Conservation (phyloP, 768 basidiomycete genomes). For the Lactifluus subvellereus region DNA sequence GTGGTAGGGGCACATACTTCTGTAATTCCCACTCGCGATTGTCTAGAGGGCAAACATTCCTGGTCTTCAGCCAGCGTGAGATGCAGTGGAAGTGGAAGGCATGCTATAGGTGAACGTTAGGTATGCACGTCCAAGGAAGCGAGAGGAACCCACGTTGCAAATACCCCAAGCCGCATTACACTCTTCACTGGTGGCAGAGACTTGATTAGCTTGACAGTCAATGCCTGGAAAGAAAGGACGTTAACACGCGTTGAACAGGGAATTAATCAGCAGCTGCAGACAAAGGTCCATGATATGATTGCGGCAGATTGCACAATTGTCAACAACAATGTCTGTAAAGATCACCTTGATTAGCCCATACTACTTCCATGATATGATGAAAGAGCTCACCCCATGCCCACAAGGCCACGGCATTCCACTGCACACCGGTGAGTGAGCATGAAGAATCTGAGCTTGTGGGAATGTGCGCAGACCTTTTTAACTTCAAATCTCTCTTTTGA, state of each 20-base stretch:
- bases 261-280: conserved; percentile 36
- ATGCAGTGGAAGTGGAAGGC: conserved; percentile 99
- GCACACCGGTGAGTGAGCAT: neutral
- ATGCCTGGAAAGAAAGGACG: conserved; percentile 60
- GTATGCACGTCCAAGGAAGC: neutral
- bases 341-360: neutral
- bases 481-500: conserved; percentile 92
- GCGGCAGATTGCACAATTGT: conserved; percentile 99
- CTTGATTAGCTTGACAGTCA: conserved; percentile 99
- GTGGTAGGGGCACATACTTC: conserved; percentile 54
- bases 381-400: conserved; percentile 90
- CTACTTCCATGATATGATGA: neutral
- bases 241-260: neutral
- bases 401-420: conserved; percentile 99
- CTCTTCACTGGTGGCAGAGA: conserved; percentile 93
- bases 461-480: conserved; percentile 71
- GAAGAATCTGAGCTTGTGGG: neutral
- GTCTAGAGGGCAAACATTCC: conserved; percentile 91
- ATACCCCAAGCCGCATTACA: conserved; percentile 99
- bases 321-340: conserved; percentile 86
- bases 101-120: conserved; percentile 49
- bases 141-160: conserved; percentile 68
- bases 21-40: conserved; percentile 97
- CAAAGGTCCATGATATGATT: conserved; percentile 99
- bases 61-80: conserved; percentile 97